Evolutionary conservation across 345 rosid species (phyloP).

Genomic region (Melaleuca alternifolia): DNA sequence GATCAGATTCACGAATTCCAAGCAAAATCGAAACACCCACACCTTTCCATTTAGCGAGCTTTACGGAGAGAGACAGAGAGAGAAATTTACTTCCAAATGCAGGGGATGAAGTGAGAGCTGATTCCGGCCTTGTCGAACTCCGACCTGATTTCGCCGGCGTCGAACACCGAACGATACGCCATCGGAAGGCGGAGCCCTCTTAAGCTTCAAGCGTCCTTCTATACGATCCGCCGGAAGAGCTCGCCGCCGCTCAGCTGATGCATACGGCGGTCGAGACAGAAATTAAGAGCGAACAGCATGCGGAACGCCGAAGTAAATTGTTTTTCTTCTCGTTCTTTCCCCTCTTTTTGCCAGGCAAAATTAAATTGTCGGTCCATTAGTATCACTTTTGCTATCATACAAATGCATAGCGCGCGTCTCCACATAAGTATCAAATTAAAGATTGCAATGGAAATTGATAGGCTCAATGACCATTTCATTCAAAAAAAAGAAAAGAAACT

Average conservation of each 20-base stretch:
- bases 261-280: neutral
- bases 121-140: conserved; percentile 57
- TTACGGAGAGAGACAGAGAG: neutral
- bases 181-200: neutral
- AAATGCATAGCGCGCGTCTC: accelerated
- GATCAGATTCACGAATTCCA: neutral
- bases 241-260: neutral
- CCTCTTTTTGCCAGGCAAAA: neutral
- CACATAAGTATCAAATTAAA: accelerated
- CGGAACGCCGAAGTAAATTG: neutral
- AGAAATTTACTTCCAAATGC: conserved; percentile 63
- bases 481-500: no score
- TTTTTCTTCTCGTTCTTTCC: neutral
- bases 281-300: neutral
- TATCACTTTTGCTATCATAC: accelerated
- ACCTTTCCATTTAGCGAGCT: neutral
- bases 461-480: no score
- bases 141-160: conserved; percentile 43
- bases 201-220: neutral
- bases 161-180: conserved; percentile 50
- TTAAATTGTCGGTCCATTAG: neutral
- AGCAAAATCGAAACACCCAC: neutral
- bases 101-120: conserved; percentile 39
- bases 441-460: accelerated
- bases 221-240: neutral